Evolutionary conservation across 306 rosid species (phyloP), one percentile per base, ranked within the genome.

Genomic region (Cucurbita argyrosperma): DNA sequence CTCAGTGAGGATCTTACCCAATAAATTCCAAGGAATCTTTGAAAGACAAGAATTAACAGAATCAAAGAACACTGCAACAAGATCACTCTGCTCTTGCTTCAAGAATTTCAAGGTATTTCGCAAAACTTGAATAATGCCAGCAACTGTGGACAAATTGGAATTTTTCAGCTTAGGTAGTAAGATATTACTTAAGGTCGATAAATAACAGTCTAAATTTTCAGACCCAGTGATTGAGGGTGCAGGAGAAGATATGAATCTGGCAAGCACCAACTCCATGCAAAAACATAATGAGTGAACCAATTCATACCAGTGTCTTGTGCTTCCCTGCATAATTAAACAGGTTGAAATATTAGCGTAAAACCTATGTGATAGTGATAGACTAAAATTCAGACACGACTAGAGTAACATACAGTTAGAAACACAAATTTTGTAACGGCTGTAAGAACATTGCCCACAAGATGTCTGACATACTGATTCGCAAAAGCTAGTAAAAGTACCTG

Each of bases 61-160:
- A 82, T 87, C 86, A 74, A 79, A 80, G 76, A 52, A 90, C 72
- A 74, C 81, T 74, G 80, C 69, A 72, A 83, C 71, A 72, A 85
- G 83, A 53, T 71, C 78, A 45, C 87, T 82, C 63, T 75, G 60
- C 21, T 85, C 89, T 38, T 70, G 83, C 79, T 76, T 87, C 81
- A 94, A 85, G 77, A 76, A 54, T 77, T 90, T 94, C 71, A 84
- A 71, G 60, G 83, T 82, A 74, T 81, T 74, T 56, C 88, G 90
- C 68, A 93, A 59, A 76, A 69, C 92, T 67, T 68, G 76, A 54
- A 82, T 56, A 47, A 90, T 76, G 79, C 87, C 87, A 80, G 90
- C 78, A 55, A 80, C 84, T 3, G 85, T 79, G 77, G 85, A 87
- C 88, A 87, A 87, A 80, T 86, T 85, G 78, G 84, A 80, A 79